These are phyloP conservation scores for Colletotrichum limetticola DNA, from an alignment of 2,329 filamentous ascomycete species.

Conservation along the genomic window DNA sequence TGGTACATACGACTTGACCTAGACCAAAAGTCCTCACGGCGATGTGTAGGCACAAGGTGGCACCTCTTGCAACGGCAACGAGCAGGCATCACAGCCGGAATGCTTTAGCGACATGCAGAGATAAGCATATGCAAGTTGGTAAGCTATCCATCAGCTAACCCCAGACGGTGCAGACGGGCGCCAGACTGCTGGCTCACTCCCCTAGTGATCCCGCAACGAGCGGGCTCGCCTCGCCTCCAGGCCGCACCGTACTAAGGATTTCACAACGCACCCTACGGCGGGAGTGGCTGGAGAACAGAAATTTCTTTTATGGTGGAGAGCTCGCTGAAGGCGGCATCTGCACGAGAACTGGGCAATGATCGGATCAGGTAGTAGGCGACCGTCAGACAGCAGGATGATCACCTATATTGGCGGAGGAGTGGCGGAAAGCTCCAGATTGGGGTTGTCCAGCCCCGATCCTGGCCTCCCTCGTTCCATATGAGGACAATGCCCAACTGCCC, in stretches of 20 bases:
- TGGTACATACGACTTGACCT: neutral
- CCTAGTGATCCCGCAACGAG: neutral
- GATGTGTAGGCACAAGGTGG: neutral
- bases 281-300: neutral
- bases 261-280: neutral
- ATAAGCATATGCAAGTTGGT: slow-evolving; percentile 3
- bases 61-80: neutral
- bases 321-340: neutral
- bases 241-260: neutral
- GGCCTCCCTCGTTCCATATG: neutral
- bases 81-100: neutral
- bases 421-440: neutral
- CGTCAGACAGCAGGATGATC: neutral
- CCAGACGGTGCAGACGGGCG: neutral
- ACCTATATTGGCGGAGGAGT: neutral
- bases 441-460: neutral
- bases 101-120: neutral
- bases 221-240: neutral
- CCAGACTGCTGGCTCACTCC: neutral
- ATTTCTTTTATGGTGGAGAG: neutral
- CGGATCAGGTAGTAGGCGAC: neutral
- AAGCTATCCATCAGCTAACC: neutral
- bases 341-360: neutral
- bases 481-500: neutral
- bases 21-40: neutral